Conservation (phyloP, 2,329 filamentous ascomycete species). For the Pseudogymnoascus sp. region DNA sequence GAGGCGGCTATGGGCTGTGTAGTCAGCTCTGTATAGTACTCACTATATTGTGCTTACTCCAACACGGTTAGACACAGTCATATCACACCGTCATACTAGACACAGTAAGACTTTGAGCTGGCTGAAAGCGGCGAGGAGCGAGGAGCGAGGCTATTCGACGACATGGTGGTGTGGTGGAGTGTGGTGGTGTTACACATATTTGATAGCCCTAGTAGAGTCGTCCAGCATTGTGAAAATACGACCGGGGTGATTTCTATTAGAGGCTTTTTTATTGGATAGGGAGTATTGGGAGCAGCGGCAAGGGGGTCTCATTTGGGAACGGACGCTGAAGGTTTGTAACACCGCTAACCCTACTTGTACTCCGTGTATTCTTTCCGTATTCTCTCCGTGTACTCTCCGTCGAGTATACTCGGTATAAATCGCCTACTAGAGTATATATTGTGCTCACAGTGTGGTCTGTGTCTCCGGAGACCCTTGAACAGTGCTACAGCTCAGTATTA, state of each 20-base stretch:
- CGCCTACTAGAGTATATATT: too few species aligned
- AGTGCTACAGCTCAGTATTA: background rate
- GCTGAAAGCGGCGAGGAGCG: background rate
- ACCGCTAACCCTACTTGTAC: background rate
- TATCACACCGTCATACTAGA: background rate
- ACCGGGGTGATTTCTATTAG: background rate
- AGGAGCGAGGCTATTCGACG: background rate
- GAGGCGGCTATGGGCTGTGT: background rate
- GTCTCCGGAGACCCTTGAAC: background rate
- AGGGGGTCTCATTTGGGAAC: background rate
- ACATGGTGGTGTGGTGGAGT: background rate
- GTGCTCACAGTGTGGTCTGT: background rate
- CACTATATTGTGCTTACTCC: background rate
- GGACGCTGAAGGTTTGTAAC: background rate
- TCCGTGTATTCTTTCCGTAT: background rate
- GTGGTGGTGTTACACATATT: conserved; percentile 1
- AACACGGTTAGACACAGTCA: background rate
- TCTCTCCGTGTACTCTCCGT: too few species aligned
- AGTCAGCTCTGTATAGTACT: background rate
- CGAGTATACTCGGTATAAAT: background rate
- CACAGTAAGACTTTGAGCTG: background rate
- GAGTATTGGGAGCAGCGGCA: background rate
- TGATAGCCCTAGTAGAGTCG: background rate
- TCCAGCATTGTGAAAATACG: background rate
- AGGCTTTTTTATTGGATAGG: background rate